These are phyloP conservation scores for Clitopilus hobsonii DNA, from an alignment of 768 basidiomycete genomes.

Conservation along the genomic window DNA sequence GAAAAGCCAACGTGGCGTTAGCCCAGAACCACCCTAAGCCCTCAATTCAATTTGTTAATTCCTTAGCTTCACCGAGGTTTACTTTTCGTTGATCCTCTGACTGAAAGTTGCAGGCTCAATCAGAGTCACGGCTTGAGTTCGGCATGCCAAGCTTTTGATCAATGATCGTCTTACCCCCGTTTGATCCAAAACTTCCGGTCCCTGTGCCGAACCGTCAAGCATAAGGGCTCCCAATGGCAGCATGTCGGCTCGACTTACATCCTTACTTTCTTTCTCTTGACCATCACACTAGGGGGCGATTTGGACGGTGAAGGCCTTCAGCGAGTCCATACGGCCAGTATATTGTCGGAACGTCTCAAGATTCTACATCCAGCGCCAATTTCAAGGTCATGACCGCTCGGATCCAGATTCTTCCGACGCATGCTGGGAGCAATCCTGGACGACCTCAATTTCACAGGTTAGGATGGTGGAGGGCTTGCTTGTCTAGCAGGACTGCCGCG, in stretches of 20 bases:
- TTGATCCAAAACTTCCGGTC: background rate
- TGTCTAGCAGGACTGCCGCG: background rate
- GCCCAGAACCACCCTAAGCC: background rate
- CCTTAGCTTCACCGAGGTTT: background rate
- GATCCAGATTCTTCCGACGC: background rate
- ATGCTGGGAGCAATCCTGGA: background rate
- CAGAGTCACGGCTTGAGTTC: background rate
- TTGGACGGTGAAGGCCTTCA: background rate
- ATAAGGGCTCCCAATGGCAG: slow-evolving; percentile 6
- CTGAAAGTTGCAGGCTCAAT: background rate
- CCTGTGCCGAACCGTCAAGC: background rate
- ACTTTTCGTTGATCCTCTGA: background rate
- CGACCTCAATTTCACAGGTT: background rate
- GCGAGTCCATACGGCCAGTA: background rate
- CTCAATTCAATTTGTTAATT: background rate
- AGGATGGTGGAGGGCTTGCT: background rate
- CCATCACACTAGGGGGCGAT: background rate
- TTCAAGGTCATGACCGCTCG: background rate
- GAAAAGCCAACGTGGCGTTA: too few relatives aligned
- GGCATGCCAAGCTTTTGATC: background rate
- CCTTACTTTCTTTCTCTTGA: background rate
- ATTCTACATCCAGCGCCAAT: background rate
- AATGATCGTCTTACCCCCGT: background rate
- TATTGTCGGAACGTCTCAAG: background rate
- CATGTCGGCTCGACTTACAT: slow-evolving; percentile 4